phyloP scores from a whole-genome alignment of 2,329 filamentous ascomycete species.

The Diaporthe velutina region DNA sequence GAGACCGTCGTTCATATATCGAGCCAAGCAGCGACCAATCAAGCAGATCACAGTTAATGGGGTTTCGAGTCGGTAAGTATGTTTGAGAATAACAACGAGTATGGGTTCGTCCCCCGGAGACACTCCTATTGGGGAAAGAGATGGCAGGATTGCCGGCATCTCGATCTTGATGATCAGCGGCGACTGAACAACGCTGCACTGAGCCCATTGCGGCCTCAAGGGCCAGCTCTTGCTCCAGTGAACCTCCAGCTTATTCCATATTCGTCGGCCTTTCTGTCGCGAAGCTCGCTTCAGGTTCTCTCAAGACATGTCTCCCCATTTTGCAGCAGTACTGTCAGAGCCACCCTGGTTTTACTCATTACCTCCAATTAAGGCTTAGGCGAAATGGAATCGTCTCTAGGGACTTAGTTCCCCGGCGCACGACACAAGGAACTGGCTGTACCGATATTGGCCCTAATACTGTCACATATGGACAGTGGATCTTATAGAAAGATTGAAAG shows the following conservation, averaged over 20 bases:
- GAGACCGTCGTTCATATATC: slow-evolving; percentile 2
- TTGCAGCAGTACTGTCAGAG: neutral
- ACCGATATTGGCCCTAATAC: neutral
- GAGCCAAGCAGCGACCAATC: slow-evolving; percentile 12
- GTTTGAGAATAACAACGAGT: slow-evolving; percentile 21
- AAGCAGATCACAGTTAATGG: neutral
- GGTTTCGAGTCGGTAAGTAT: slow-evolving; percentile 2
- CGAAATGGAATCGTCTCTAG: neutral
- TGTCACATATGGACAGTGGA: neutral
- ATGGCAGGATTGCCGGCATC: slow-evolving; percentile 1
- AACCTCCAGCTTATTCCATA: neutral
- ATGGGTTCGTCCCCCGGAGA: neutral
- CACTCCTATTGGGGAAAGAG: neutral
- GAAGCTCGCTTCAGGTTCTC: neutral
- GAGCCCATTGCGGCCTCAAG: neutral
- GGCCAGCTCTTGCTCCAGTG: neutral
- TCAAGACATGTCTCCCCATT: neutral
- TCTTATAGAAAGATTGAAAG: neutral
- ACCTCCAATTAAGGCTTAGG: neutral
- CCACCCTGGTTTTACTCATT: neutral
- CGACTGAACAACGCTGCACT: neutral
- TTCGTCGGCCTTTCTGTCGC: neutral
- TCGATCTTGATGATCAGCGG: neutral
- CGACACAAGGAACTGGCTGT: neutral
- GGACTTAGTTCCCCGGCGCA: neutral